Evolutionary conservation across 1,284 basidiomycete genomes (phyloP).

Genomic region (Cryptococcus sp.): DNA sequence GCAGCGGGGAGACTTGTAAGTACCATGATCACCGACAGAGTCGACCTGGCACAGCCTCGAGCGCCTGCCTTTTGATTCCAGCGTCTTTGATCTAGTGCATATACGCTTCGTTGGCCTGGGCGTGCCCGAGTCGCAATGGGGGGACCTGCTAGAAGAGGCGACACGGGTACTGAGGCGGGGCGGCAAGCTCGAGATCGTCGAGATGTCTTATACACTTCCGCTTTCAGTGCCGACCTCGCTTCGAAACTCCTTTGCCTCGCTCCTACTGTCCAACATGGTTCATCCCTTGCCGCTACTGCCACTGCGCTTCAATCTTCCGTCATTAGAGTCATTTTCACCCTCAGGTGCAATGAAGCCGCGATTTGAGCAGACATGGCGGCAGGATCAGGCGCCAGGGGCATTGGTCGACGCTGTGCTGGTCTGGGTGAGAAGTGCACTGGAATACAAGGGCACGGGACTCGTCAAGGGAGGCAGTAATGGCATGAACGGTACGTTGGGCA

Average conservation of each 20-base stretch:
- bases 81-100: constrained; percentile 51
- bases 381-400: constrained; percentile 20
- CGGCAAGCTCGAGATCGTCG: constrained; percentile 52
- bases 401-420: constrained; percentile 31
- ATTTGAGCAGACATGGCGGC: constrained; percentile 19
- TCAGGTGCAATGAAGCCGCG: constrained; percentile 13
- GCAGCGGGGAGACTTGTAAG: constrained; percentile 49
- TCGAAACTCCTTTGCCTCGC: constrained; percentile 35
- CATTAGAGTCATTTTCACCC: constrained; percentile 16
- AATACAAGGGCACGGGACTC: constrained; percentile 35
- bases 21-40: neutral
- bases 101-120: constrained; percentile 50
- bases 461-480: constrained; percentile 9
- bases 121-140: constrained; percentile 48
- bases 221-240: constrained; percentile 24
- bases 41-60: constrained; percentile 33
- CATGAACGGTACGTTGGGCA: constrained; percentile 4
- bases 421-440: constrained; percentile 40
- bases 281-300: constrained; percentile 37
- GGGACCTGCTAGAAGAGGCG: constrained; percentile 46
- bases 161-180: constrained; percentile 47
- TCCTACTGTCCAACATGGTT: constrained; percentile 41
- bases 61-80: constrained; percentile 47
- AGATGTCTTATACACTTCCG: constrained; percentile 43
- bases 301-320: constrained; percentile 37